Percentiles rank a stretch among this genome's conserved stretches.
These are phyloP conservation scores for Berkeleyomyces basicola DNA, from an alignment of 2,329 filamentous ascomycete genomes.

Conservation along the genomic window DNA sequence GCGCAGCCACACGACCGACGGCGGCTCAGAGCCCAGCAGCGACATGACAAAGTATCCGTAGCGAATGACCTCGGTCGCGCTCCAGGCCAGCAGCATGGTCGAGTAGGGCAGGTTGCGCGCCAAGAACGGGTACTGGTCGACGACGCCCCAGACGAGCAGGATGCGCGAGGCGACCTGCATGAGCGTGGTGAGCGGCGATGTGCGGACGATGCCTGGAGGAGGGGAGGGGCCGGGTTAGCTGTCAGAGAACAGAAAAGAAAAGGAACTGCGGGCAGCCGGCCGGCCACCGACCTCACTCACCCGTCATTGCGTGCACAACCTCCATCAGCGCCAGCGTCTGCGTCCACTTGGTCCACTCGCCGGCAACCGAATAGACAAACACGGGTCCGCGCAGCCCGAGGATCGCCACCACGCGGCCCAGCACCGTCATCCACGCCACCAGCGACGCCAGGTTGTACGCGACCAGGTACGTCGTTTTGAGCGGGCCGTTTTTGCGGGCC, in stretches of 20 bases:
- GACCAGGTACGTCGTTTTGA: conserved; percentile 56
- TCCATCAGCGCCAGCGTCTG: conserved; percentile 76
- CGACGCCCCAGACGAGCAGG: conserved; percentile 76
- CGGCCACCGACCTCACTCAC: conserved; percentile 28
- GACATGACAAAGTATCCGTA: conserved; percentile 81
- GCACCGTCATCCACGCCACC: conserved; percentile 60
- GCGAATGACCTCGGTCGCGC: conserved; percentile 76
- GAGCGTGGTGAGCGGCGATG: conserved; percentile 66
- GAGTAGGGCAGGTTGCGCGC: conserved; percentile 47
- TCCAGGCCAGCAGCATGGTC: conserved; percentile 76
- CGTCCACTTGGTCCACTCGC: conserved; percentile 56
- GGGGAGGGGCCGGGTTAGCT: conserved; percentile 1
- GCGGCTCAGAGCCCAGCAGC: conserved; percentile 45
- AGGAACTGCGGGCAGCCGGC: background rate
- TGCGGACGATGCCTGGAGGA: conserved; percentile 60
- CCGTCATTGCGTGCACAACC: conserved; percentile 61
- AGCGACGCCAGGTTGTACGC: conserved; percentile 72
- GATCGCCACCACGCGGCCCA: conserved; percentile 46
- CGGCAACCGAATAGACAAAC: conserved; percentile 43
- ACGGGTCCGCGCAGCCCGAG: conserved; percentile 38
- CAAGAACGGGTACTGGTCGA: conserved; percentile 54
- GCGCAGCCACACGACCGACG: conserved; percentile 58
- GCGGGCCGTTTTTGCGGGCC: conserved; percentile 13
- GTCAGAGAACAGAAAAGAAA: background rate
- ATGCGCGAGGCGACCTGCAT: conserved; percentile 84